A percentile compares a stretch with the other conserved stretches of the same genome.
phyloP scores from a whole-genome alignment of 345 rosid species.

The Euphorbia lathyris region DNA sequence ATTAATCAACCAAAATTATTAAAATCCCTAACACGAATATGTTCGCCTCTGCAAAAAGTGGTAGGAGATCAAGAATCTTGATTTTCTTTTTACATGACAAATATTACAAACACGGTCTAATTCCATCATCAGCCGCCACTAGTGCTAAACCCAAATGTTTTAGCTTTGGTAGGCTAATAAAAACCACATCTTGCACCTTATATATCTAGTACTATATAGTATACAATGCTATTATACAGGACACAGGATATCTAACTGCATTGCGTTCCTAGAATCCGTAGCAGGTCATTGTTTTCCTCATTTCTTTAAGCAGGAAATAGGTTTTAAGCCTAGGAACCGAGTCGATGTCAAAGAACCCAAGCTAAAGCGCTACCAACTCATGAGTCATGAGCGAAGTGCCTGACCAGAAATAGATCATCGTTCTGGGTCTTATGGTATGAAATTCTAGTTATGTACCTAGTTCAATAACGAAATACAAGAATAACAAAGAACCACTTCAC shows the following conservation, averaged over 20 bases:
- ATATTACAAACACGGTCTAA: background rate
- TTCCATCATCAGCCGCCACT: background rate
- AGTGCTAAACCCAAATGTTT: background rate
- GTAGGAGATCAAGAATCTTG: background rate
- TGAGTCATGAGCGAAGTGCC: no score
- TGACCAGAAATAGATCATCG: no score
- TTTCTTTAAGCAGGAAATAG: no score
- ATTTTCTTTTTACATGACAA: background rate
- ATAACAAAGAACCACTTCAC: no score
- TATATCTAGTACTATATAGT: background rate
- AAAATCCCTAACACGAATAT: background rate
- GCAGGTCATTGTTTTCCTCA: no score
- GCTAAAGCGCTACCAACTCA: no score
- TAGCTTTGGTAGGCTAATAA: background rate
- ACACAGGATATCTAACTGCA: background rate
- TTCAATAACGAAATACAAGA: no score
- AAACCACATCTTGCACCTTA: background rate
- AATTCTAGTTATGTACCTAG: no score
- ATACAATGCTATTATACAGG: background rate
- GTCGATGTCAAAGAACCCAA: no score
- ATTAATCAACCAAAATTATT: background rate
- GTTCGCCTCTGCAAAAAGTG: background rate
- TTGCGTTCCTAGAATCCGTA: no score
- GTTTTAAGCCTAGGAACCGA: no score
- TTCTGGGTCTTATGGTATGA: no score